Percentiles rank a stretch among this genome's conserved stretches.
These are phyloP conservation scores for Fistulifera pelliculosa DNA, from an alignment of 108 stramenopile species.

Conservation along the genomic window DNA sequence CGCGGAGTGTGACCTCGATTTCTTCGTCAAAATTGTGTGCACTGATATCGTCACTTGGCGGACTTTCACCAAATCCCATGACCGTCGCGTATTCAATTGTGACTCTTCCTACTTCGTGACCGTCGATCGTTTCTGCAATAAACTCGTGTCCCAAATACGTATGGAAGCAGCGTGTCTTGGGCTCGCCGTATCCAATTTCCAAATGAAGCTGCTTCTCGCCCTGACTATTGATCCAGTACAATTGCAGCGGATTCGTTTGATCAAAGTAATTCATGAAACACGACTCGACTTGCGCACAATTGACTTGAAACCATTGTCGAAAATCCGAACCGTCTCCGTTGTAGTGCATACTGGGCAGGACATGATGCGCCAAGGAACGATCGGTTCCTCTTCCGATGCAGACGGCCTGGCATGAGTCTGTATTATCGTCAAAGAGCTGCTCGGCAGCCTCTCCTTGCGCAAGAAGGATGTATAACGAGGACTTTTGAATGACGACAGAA, in stretches of 20 bases:
- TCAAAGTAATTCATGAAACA: constrained; percentile 52
- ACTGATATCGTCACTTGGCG: constrained; percentile 21
- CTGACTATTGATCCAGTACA: constrained; percentile 36
- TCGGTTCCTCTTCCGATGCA: constrained; percentile 38
- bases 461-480: constrained; percentile 12
- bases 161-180: constrained; percentile 39
- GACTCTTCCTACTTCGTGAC: constrained; percentile 23
- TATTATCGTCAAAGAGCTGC: constrained; percentile 1
- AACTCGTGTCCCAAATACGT: constrained; percentile 54
- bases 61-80: constrained; percentile 34
- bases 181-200: constrained; percentile 33
- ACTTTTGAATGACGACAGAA: constrained; percentile 18
- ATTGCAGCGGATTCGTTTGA: constrained; percentile 14
- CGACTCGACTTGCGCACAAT: constrained; percentile 37
- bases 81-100: constrained; percentile 35
- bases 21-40: constrained; percentile 34
- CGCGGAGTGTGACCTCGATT: constrained; percentile 25
- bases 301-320: constrained; percentile 14
- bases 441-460: constrained; percentile 5
- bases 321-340: constrained; percentile 15
- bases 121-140: constrained; percentile 26
- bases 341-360: constrained; percentile 28
- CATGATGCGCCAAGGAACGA: constrained; percentile 14
- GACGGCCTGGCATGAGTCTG: constrained; percentile 26
- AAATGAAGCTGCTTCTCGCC: constrained; percentile 13